A percentile compares a stretch with the other conserved stretches of the same genome.
phyloP scores from a whole-genome alignment of 441 rosid genomes.

The Raphanus hybrid region DNA sequence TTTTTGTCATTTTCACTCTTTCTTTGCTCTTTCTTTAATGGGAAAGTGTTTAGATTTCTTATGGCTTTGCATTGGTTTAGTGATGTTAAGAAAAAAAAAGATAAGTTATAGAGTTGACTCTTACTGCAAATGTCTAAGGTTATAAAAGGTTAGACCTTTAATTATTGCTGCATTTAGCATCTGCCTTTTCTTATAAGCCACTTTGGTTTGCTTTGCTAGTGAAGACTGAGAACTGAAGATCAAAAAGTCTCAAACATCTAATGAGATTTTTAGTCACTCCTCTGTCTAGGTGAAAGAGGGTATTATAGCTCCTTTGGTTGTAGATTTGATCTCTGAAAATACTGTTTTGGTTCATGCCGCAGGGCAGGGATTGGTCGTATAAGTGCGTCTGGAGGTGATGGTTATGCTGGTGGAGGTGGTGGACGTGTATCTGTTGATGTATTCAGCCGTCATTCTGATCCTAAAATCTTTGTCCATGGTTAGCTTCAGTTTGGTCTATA shows the following conservation, averaged over 20 bases:
- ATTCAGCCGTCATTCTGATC: constrained; percentile 91
- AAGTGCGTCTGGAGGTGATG: constrained; percentile 95
- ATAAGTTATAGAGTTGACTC: constrained; percentile 6
- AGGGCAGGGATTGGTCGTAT: constrained; percentile 90
- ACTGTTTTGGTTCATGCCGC: constrained; percentile 45
- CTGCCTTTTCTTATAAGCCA: constrained; percentile 7
- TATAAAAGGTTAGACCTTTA: neutral
- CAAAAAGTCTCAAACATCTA: neutral
- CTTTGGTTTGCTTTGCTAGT: constrained; percentile 11
- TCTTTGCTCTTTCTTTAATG: constrained; percentile 22
- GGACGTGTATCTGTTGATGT: constrained; percentile 89
- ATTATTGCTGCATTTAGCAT: constrained; percentile 22
- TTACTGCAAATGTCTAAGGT: constrained; percentile 4
- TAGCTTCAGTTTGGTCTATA: constrained; percentile 38
- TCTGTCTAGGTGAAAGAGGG: too few species aligned
- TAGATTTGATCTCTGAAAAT: constrained; percentile 8
- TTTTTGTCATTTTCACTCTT: neutral
- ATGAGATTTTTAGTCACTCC: neutral
- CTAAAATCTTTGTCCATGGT: constrained; percentile 85
- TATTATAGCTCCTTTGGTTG: neutral
- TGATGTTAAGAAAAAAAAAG: too few species aligned
- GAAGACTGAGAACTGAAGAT: neutral
- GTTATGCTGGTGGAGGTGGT: constrained; percentile 97
- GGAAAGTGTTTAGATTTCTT: neutral
- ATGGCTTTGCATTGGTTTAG: constrained; percentile 11